A percentile compares a stretch with the other conserved stretches of the same genome.
phyloP scores from a whole-genome alignment of 2,329 filamentous ascomycete genomes.

The Harringtonia aguacate region DNA sequence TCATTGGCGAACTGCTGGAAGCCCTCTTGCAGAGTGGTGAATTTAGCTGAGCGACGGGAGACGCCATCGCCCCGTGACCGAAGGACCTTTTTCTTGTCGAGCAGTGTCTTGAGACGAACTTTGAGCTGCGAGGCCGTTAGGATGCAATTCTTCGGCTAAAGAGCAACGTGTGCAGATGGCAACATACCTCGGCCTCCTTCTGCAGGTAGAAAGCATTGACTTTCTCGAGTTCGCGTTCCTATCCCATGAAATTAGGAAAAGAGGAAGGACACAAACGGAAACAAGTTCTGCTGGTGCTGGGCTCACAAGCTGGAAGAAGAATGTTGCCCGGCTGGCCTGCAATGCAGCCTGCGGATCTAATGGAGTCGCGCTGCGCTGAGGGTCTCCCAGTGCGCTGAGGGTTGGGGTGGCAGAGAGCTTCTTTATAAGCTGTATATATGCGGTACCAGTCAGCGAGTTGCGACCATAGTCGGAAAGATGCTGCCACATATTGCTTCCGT shows the following conservation, averaged over 20 bases:
- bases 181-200: conserved; percentile 89
- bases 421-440: conserved; percentile 73
- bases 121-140: conserved; percentile 55
- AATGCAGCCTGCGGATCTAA: conserved; percentile 77
- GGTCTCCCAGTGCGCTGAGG: conserved; percentile 64
- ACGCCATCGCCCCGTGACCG: conserved; percentile 67
- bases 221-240: conserved; percentile 97
- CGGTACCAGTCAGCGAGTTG: conserved; percentile 17
- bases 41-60: conserved; percentile 83
- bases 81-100: conserved; percentile 90
- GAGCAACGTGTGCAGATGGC: not conserved
- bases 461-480: not conserved
- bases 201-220: conserved; percentile 97
- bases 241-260: conserved; percentile 25
- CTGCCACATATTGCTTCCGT: not conserved
- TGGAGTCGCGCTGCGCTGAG: conserved; percentile 31
- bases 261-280: not conserved
- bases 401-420: conserved; percentile 88
- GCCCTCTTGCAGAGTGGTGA: conserved; percentile 89
- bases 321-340: conserved; percentile 95
- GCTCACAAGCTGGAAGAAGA: conserved; percentile 91
- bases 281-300: not conserved
- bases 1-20: conserved; percentile 97
- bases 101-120: conserved; percentile 77
- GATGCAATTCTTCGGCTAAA: not conserved